A percentile compares a stretch with the other conserved stretches of the same genome.
Evolutionary conservation across 2,329 filamentous ascomycete genomes (phyloP).

Genomic region (Moelleriella libera): DNA sequence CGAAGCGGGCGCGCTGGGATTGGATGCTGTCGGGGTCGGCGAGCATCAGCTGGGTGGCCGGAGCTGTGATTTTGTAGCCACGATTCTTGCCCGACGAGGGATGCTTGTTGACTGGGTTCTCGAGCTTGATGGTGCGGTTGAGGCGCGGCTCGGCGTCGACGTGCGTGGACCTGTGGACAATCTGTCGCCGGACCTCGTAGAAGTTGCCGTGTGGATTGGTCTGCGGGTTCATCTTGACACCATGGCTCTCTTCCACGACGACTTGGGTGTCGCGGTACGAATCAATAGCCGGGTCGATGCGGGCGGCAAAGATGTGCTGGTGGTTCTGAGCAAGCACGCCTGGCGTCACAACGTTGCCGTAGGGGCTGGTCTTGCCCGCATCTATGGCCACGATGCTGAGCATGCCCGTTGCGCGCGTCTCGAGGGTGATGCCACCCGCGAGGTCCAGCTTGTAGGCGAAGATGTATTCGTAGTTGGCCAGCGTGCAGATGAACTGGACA

Average conservation of each 20-base stretch:
- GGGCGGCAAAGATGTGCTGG: conserved; percentile 53
- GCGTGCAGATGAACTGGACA: conserved; percentile 53
- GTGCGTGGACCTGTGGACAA: conserved; percentile 29
- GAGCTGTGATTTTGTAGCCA: conserved; percentile 33
- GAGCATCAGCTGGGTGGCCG: conserved; percentile 21
- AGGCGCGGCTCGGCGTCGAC: conserved; percentile 37
- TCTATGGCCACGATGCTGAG: conserved; percentile 47
- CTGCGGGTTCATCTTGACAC: conserved; percentile 25
- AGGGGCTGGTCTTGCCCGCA: conserved; percentile 33
- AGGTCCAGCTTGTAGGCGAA: conserved; percentile 43
- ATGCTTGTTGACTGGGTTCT: conserved; percentile 31
- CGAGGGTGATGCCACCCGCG: conserved; percentile 44
- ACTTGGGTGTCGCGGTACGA: conserved; percentile 33
- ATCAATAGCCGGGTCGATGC: conserved; percentile 52
- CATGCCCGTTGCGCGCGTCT: conserved; percentile 53
- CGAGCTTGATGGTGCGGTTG: conserved; percentile 35
- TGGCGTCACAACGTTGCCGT: conserved; percentile 47
- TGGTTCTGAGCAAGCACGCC: conserved; percentile 56
- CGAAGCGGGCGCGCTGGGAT: conserved; percentile 28
- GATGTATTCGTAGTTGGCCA: conserved; percentile 56
- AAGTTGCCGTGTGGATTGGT: conserved; percentile 49
- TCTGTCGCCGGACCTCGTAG: conserved; percentile 37
- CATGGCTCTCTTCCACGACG: conserved; percentile 22
- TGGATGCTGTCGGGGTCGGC: conserved; percentile 29
- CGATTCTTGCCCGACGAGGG: conserved; percentile 31